Percentiles rank a stretch among this genome's conserved stretches.
These are phyloP conservation scores for Chlorophyllum brunneum DNA, from an alignment of 768 basidiomycete species.

Conservation along the genomic window DNA sequence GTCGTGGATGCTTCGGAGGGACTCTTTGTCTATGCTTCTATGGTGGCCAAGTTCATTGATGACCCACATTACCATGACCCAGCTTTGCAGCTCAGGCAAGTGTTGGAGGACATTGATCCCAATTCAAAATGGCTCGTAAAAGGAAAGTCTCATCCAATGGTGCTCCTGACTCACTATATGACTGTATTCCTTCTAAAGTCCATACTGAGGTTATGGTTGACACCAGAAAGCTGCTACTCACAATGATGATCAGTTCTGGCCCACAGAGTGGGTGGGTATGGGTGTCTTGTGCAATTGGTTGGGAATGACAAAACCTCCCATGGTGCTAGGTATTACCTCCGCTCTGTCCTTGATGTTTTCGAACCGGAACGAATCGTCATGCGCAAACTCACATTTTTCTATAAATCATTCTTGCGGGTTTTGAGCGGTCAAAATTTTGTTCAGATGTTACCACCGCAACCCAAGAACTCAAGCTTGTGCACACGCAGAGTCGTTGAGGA, in stretches of 20 bases:
- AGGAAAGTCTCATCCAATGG: too few relatives aligned
- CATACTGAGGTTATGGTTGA: neutral
- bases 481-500: too few relatives aligned
- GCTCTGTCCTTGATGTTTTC: neutral
- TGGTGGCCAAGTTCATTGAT: constrained; percentile 20
- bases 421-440: too few relatives aligned
- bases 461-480: too few relatives aligned
- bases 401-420: neutral
- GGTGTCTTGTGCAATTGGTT: neutral
- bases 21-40: constrained; percentile 23
- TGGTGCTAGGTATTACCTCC: too few relatives aligned
- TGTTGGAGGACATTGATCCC: neutral
- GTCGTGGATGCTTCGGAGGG: constrained; percentile 20
- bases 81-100: neutral
- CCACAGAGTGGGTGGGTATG: too few relatives aligned
- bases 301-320: neutral
- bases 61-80: constrained; percentile 1
- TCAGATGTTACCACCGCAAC: too few relatives aligned
- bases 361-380: neutral
- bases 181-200: too few relatives aligned
- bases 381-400: neutral
- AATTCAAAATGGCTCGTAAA: neutral
- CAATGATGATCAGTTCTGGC: neutral
- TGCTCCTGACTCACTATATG: too few relatives aligned
- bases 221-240: neutral